These are phyloP conservation scores for Peronospora farinosa DNA, from an alignment of 352 stramenopile genomes.

Conservation along the genomic window DNA sequence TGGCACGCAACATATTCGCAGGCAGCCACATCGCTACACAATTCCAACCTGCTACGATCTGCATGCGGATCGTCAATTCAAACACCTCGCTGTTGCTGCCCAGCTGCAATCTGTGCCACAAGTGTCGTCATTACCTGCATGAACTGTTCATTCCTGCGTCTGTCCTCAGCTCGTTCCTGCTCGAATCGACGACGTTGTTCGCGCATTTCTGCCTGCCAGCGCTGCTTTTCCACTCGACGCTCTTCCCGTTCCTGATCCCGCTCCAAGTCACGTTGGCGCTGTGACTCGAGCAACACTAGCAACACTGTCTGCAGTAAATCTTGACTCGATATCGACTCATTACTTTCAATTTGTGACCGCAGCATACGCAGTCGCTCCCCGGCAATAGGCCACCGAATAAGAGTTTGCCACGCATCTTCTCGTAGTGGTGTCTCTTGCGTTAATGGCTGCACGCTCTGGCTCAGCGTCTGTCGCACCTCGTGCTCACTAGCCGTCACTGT, in stretches of 20 bases:
- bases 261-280: slow-evolving; percentile 30
- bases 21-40: not conserved
- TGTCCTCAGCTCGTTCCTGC: slow-evolving; percentile 26
- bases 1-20: slow-evolving; percentile 2
- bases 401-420: slow-evolving; percentile 27
- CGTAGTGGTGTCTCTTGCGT: slow-evolving; percentile 8
- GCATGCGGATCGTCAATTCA: slow-evolving; percentile 19
- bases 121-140: slow-evolving; percentile 33
- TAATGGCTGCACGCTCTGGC: slow-evolving; percentile 14
- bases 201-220: slow-evolving; percentile 26
- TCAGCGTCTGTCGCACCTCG: slow-evolving; percentile 22
- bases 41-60: not conserved
- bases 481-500: slow-evolving; percentile 20
- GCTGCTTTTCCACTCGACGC: slow-evolving; percentile 21
- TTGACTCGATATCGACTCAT: slow-evolving; percentile 16
- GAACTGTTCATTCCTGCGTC: slow-evolving; percentile 28
- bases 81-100: slow-evolving; percentile 19
- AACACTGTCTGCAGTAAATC: slow-evolving; percentile 30
- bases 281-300: slow-evolving; percentile 26
- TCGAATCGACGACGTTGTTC: slow-evolving; percentile 25
- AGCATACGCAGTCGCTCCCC: slow-evolving; percentile 20
- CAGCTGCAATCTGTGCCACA: slow-evolving; percentile 23
- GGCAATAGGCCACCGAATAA: slow-evolving; percentile 22
- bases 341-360: slow-evolving; percentile 19
- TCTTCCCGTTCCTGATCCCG: slow-evolving; percentile 27